Evolutionary conservation across 1,284 basidiomycete genomes (phyloP).

Genomic region (Ceraceosorus guamensis): DNA sequence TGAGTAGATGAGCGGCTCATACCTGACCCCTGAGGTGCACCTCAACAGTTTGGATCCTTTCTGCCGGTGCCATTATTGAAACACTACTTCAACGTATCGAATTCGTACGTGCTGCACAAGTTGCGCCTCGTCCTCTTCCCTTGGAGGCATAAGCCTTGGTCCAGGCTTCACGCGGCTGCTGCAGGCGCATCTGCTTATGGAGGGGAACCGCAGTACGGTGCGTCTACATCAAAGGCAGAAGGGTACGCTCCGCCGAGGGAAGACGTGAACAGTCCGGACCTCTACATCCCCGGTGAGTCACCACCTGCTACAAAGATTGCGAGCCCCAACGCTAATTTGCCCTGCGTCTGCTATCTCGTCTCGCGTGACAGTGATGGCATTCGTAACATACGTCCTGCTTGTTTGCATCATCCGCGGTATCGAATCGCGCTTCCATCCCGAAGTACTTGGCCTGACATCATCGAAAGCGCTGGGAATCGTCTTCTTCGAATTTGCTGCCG

Average conservation of each 20-base stretch:
- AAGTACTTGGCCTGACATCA: conserved; percentile 77
- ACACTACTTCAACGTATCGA: conserved; percentile 93
- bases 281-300: conserved; percentile 86
- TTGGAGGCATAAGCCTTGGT: conserved; percentile 65
- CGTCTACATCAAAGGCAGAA: no score
- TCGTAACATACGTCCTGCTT: conserved; percentile 90
- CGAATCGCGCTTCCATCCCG: conserved; percentile 75
- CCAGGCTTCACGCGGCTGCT: conserved; percentile 22
- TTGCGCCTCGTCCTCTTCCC: conserved; percentile 86
- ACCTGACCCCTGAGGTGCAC: background rate
- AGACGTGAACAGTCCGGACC: conserved; percentile 89
- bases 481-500: conserved; percentile 67
- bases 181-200: background rate
- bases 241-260: conserved; percentile 77
- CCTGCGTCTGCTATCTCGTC: no score
- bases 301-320: background rate
- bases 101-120: conserved; percentile 88
- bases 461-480: conserved; percentile 60
- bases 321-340: background rate
- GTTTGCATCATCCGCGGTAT: conserved; percentile 73
- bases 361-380: conserved; percentile 83
- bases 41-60: conserved; percentile 17
- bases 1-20: background rate
- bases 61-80: conserved; percentile 57
- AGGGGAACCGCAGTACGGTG: no score